phyloP scores from a whole-genome alignment of 2,329 filamentous ascomycete species.

The Penicillium sp. region DNA sequence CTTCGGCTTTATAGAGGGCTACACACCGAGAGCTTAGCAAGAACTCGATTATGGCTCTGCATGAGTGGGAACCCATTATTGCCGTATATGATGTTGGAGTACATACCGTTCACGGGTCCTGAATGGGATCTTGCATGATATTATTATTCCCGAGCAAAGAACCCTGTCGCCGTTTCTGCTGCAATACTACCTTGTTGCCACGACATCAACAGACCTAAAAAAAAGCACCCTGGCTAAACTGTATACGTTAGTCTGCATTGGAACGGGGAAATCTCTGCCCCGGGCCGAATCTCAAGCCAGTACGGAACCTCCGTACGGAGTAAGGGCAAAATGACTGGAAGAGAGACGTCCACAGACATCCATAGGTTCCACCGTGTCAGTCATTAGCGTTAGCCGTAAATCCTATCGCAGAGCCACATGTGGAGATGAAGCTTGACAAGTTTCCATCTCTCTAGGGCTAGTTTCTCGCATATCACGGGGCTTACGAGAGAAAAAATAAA shows the following conservation, averaged over 20 bases:
- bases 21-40: neutral
- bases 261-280: slow-evolving; percentile 10
- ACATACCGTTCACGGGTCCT: neutral
- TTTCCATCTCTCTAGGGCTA: neutral
- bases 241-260: neutral
- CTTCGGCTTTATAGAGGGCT: neutral
- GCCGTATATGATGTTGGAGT: neutral
- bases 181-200: neutral
- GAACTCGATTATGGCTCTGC: neutral
- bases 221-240: neutral
- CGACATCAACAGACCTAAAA: neutral
- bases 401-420: slow-evolving; percentile 2
- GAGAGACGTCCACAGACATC: slow-evolving; percentile 3
- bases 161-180: neutral
- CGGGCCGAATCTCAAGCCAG: slow-evolving; percentile 20
- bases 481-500: neutral
- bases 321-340: neutral
- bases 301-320: neutral
- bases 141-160: neutral
- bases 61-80: slow-evolving; percentile 1
- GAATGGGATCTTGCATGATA: neutral
- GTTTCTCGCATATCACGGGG: neutral
- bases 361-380: slow-evolving; percentile 1
- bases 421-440: slow-evolving; percentile 12
- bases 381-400: neutral